Evolutionary conservation across 2,329 filamentous ascomycete genomes (phyloP).

Genomic region (Alternaria infectoria): DNA sequence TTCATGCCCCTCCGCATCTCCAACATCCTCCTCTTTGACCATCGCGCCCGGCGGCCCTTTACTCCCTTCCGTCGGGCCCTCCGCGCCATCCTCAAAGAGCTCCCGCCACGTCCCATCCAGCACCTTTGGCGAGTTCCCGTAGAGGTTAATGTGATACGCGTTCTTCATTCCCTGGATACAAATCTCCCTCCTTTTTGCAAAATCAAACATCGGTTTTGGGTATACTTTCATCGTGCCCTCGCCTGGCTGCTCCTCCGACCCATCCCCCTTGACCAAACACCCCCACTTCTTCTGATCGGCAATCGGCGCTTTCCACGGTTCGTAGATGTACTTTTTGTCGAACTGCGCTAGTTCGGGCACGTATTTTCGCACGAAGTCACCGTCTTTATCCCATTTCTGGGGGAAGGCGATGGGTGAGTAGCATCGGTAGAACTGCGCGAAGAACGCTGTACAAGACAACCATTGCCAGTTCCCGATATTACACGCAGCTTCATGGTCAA

Average conservation of each 20-base stretch:
- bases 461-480: constrained; percentile 82
- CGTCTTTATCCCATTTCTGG: constrained; percentile 76
- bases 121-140: constrained; percentile 68
- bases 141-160: constrained; percentile 69
- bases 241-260: constrained; percentile 28
- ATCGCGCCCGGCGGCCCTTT: constrained; percentile 50
- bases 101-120: constrained; percentile 65
- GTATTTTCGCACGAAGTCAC: constrained; percentile 67
- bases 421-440: constrained; percentile 72
- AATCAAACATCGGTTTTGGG: constrained; percentile 81
- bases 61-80: constrained; percentile 53
- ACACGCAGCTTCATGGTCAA: constrained; percentile 77
- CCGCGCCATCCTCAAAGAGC: constrained; percentile 55
- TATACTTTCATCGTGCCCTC: constrained; percentile 60
- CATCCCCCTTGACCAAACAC: constrained; percentile 62
- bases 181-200: constrained; percentile 64
- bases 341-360: constrained; percentile 70
- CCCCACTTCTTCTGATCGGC: constrained; percentile 72
- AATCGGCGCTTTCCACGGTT: constrained; percentile 77
- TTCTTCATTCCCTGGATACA: constrained; percentile 74
- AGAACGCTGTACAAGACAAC: constrained; percentile 78
- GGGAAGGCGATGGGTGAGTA: constrained; percentile 75
- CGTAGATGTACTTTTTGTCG: constrained; percentile 75
- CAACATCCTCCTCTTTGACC: constrained; percentile 26
- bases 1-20: constrained; percentile 26